Evolutionary conservation across 225 moss, liverwort and hornwort genomes (phyloP), one percentile per base, ranked within the genome.

Genomic region (Anthoceros angustus): DNA sequence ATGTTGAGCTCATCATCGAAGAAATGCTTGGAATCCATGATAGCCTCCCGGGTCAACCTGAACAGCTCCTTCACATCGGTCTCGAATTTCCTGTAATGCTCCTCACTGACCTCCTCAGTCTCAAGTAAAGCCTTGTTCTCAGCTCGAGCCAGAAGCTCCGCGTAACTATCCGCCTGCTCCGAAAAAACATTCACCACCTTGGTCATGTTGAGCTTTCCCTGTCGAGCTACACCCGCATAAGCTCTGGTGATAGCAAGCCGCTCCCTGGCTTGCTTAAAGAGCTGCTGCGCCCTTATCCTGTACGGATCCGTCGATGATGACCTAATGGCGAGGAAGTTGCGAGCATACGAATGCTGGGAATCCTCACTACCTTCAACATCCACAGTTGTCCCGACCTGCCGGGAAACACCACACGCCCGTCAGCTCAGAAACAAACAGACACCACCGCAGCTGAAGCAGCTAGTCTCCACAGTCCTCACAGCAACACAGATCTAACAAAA

Each of bases 1-100:
- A 55, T 55, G 14, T 55, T 55, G 55, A 55, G 55, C 18, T 55
- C 55, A 55, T 55, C 55, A 23, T 55, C 55, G 14, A 55, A 55
- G n/a, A 55, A 55, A 55, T 55, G 55, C 55, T 55, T 55, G 14
- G 18, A 55, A 55, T 55, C 55, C 55, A 18, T 2, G 18, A 55
- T 55, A 23, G n/a, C 14, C 23, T 55, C 23, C 55, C 55, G 18
- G 1, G 55, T 55, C 55, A 15, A 20, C 55, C 55, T 55, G 55
- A 55, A 55, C 10, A 55, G 18, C 55, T 55, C 55, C 18, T 55
- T 55, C 55, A 55, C 23, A 23, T 55, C 55, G 18, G n/a, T 55
- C 14, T 55, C 55, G 14, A 55, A 15, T 23, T 23, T 18, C 55
- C 55, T 55, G 55, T 55, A 55, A 20, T 55, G 55, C 55, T 55